Evolutionary conservation across 78 protist species (phyloP), one percentile per base, ranked within the genome.

Genomic region (Planoprotostelium fungivorum): DNA sequence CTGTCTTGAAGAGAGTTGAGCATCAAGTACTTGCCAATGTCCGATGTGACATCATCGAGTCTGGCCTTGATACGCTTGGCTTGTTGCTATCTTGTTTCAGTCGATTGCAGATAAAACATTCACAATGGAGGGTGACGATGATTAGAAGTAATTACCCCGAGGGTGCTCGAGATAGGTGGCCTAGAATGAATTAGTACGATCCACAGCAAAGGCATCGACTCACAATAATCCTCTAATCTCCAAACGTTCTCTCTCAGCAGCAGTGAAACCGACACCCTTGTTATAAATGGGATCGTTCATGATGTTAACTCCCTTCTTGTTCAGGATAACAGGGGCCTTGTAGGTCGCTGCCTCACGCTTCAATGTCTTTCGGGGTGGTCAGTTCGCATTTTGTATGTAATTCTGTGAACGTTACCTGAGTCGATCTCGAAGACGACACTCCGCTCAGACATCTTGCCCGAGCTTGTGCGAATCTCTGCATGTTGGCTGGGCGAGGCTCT

Each of bases 1-100:
- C 94, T 28, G 86, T 91, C 96, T 88, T 92, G 94, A 5, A 98
- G 92, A 73, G 92, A 85, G 35, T 88, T 84, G 31, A 96, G 89
- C 87, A 87, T 95, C 91, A 93, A 36, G 89, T 94, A 96, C 93
- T 94, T 95, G 38, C 94, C 94, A 51, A 51, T 51, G 73, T 51
- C 73, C 16, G 73, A 51, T 5, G 73, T 5, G 73, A 51, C 73
- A 51, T 51, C 73, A 16, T 51, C 73, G 31, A 51, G 73, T 51
- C 73, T 51, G 16, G 73, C 73, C 73, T 51, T 51, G 16, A 51
- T 51, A 51, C 73, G 73, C 73, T 51, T 51, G 73, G 73, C 73
- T 51, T 51, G 73, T 51, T 51, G 73, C 73, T 51, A n/a, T n/a
- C n/a, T n/a, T n/a, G n/a, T n/a, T n/a, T n/a, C n/a, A n/a, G 73